phyloP scores from a whole-genome alignment of 164 flowering plant species.

The Magnolia officinalis region DNA sequence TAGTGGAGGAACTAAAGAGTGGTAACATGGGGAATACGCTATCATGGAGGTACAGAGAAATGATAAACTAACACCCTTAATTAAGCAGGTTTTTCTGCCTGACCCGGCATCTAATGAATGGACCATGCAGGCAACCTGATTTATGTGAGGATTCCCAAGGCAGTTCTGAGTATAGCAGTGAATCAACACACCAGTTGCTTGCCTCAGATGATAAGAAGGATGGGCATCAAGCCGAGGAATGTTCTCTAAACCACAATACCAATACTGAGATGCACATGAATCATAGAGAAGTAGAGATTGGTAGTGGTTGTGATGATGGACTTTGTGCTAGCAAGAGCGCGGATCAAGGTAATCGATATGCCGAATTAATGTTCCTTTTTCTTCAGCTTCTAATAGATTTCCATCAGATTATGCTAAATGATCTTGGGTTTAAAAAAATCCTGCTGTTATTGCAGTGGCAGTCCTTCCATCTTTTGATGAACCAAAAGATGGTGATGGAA shows the following conservation, averaged over 20 bases:
- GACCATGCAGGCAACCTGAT: constrained; percentile 59
- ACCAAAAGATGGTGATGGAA: constrained; percentile 25
- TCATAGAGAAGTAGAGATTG: constrained; percentile 19
- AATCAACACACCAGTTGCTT: constrained; percentile 52
- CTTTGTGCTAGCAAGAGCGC: constrained; percentile 7
- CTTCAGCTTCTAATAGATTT: not conserved
- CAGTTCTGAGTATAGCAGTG: constrained; percentile 83
- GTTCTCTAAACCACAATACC: constrained; percentile 30
- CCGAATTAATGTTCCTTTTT: not conserved
- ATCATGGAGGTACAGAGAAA: constrained; percentile 57
- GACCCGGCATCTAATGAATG: not conserved
- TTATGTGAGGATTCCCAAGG: constrained; percentile 66
- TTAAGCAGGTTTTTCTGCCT: not conserved
- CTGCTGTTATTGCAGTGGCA: constrained; percentile 27
- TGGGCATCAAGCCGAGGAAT: constrained; percentile 36
- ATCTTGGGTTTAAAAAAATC: not conserved
- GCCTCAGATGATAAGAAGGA: constrained; percentile 39
- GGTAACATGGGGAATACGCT: constrained; percentile 42
- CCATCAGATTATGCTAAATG: not conserved
- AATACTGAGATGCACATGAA: constrained; percentile 23
- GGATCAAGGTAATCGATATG: constrained; percentile 34
- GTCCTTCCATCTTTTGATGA: constrained; percentile 29
- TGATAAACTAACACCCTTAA: not conserved
- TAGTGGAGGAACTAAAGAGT: constrained; percentile 59
- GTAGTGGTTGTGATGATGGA: constrained; percentile 11